These are phyloP conservation scores for Hymenoscyphus infarciens DNA, from an alignment of 2,329 filamentous ascomycete species.

Conservation along the genomic window DNA sequence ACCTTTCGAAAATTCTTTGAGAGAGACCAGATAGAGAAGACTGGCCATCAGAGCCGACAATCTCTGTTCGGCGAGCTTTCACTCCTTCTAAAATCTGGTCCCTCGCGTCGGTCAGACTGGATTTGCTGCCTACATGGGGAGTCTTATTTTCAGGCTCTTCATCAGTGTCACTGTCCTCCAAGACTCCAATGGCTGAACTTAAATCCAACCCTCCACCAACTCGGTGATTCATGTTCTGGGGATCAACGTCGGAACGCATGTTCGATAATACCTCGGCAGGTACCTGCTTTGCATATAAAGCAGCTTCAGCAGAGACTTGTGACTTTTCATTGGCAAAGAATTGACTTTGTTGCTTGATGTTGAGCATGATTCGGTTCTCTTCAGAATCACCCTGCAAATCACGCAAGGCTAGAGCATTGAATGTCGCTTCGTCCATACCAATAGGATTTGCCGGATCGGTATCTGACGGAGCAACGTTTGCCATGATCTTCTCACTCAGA, in stretches of 20 bases:
- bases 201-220: conserved; percentile 54
- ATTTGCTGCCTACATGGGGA: conserved; percentile 65
- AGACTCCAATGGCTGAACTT: conserved; percentile 61
- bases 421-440: conserved; percentile 69
- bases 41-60: conserved; percentile 43
- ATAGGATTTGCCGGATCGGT: conserved; percentile 61
- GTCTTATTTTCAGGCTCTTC: conserved; percentile 53
- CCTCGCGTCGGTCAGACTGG: conserved; percentile 61
- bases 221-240: conserved; percentile 43
- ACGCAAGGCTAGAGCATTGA: conserved; percentile 69
- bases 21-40: conserved; percentile 42
- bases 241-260: conserved; percentile 59
- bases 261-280: conserved; percentile 64
- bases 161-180: conserved; percentile 67
- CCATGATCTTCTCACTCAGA: conserved; percentile 90
- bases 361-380: conserved; percentile 76
- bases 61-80: conserved; percentile 56
- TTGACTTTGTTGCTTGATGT: conserved; percentile 80
- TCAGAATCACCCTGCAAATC: conserved; percentile 74
- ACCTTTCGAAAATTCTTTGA: conserved; percentile 52
- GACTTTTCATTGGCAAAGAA: conserved; percentile 66
- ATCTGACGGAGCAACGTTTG: conserved; percentile 77
- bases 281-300: conserved; percentile 63
- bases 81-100: conserved; percentile 64
- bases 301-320: conserved; percentile 38